phyloP scores from a whole-genome alignment of 148 eudicot species.

The Persicaria maculosa region DNA sequence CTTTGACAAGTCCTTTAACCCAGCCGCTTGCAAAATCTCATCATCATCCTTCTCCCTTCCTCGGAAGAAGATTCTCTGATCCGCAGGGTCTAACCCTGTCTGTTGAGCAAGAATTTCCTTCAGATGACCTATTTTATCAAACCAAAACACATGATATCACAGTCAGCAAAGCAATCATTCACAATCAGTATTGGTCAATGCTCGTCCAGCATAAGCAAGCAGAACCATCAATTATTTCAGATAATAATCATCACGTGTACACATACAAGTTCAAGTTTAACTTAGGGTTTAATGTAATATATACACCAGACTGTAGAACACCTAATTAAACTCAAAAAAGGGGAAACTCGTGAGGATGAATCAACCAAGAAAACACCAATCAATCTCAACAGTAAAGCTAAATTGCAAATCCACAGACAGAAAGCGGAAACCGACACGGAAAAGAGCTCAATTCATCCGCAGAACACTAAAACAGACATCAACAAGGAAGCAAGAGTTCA shows the following conservation, averaged over 20 bases:
- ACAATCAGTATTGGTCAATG: background rate
- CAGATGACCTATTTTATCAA: conserved; percentile 45
- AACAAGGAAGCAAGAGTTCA: background rate
- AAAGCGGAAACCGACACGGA: background rate
- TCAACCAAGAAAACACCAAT: no score
- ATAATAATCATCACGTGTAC: background rate
- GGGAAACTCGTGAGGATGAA: background rate
- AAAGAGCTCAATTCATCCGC: background rate
- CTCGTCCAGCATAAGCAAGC: background rate
- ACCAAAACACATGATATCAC: background rate
- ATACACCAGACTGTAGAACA: background rate
- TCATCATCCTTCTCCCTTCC: conserved; percentile 73
- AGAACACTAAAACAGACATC: background rate
- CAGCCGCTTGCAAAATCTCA: conserved; percentile 49
- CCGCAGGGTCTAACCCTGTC: conserved; percentile 58
- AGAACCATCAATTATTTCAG: background rate
- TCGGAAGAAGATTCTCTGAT: conserved; percentile 59
- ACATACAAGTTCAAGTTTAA: background rate
- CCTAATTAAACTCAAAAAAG: background rate
- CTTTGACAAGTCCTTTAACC: conserved; percentile 74
- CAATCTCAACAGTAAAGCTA: background rate
- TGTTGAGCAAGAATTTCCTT: conserved; percentile 46
- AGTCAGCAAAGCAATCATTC: conserved; percentile 7
- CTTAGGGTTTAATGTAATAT: background rate
- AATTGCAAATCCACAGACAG: background rate